phyloP scores from a whole-genome alignment of 2,329 filamentous ascomycete genomes.

The Immersiporthe knoxdaviesiana region DNA sequence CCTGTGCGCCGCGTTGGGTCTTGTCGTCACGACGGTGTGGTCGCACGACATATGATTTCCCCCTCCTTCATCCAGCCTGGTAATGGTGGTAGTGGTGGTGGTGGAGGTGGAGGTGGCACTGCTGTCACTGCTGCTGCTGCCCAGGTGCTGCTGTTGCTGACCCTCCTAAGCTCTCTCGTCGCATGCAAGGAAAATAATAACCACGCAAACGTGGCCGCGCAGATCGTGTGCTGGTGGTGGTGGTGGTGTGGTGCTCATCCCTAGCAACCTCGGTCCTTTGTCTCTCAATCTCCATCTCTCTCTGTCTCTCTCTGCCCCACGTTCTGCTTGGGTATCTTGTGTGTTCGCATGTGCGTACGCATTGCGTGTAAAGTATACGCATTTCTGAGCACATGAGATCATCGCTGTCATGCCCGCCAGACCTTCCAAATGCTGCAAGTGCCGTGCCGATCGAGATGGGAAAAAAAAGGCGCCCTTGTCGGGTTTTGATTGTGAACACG shows the following conservation, averaged over 20 bases:
- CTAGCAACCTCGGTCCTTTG: background rate
- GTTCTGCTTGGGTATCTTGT: background rate
- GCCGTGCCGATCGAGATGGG: slow-evolving; percentile 6
- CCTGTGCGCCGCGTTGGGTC: background rate
- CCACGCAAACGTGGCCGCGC: background rate
- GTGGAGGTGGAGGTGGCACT: too few species aligned
- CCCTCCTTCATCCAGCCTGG: background rate
- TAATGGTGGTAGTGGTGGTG: background rate
- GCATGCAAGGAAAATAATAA: background rate
- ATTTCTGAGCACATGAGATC: background rate
- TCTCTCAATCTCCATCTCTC: background rate
- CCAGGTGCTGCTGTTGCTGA: background rate
- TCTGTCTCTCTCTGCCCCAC: background rate
- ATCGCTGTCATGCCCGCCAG: background rate
- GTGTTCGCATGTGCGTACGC: background rate
- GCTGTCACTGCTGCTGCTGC: background rate
- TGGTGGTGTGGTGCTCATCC: too few species aligned
- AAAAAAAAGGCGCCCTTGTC: background rate
- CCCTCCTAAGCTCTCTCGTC: background rate
- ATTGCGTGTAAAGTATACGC: background rate
- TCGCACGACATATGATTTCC: background rate
- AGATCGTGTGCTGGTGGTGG: too few species aligned
- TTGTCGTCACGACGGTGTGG: background rate
- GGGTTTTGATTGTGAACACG: background rate
- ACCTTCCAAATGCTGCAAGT: slow-evolving; percentile 8